Base-by-base conservation (phyloP, 441 rosid genomes). In the Syzygium syzygioides region DNA sequence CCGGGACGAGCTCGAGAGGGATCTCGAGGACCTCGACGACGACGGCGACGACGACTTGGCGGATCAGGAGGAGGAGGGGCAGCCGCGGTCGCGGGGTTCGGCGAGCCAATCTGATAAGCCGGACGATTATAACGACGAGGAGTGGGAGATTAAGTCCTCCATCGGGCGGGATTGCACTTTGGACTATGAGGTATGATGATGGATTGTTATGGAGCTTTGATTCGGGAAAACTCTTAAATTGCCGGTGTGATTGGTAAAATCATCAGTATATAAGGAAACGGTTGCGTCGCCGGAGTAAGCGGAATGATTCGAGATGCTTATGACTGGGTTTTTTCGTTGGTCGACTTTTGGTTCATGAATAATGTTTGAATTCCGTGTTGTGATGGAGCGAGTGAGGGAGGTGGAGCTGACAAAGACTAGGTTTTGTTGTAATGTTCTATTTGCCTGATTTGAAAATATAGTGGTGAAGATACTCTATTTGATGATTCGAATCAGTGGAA, bases 61-160 rank as follows among this genome's bases (percentile, higher is more conserved):
- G 2, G 94, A 93, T 23, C 93, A 85, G 23, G 94, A 91, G 23
- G 80, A 52, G n/a, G 76, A 88, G 20, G 62, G 34, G 30, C 92
- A 79, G 86, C 3, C 80, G 53, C 79, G 86, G 53, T 90, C 66
- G 48, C 30, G 56, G 12, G 88, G 80, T 34, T 87, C 83, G 30
- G 90, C 92, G 55, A 89, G 87, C 84, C 92, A 9, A 41, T 55
- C 60, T 59, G 88, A 68, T 54, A 96, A 93, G 90, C 97, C 96
- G 26, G 91, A 92, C 17, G 97, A 95, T 88, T 96, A 91, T 91
- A 90, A 94, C 86, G 99, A 96, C 8, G 98, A 95, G 86, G 97
- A 96, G 90, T 96, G 99, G 98, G 97, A 95, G 92, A 94, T 97
- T 91, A 96, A 95, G 91, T 93, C 93, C 88, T 94, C 95, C 10